phyloP scores from a whole-genome alignment of 257 asterid species.

The Ophiorrhiza pumila region DNA sequence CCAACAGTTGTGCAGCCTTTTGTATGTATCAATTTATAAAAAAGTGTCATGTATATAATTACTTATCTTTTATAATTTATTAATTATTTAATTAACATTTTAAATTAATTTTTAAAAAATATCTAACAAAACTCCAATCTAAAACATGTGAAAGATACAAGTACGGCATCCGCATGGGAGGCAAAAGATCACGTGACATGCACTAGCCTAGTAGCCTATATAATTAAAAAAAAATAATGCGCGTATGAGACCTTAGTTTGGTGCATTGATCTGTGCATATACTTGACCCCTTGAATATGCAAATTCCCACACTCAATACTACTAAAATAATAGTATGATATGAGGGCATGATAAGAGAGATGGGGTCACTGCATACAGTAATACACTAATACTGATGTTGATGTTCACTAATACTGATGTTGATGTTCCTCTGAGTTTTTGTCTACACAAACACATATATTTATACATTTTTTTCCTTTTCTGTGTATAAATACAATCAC shows the following conservation, averaged over 20 bases:
- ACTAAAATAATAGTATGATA: constrained; percentile 15
- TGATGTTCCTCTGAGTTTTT: constrained; percentile 26
- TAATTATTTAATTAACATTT: too few species aligned
- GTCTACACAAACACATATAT: too few species aligned
- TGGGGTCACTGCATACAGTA: constrained; percentile 21
- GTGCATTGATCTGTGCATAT: constrained; percentile 2
- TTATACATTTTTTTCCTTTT: neutral
- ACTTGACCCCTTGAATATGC: neutral
- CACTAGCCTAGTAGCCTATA: neutral
- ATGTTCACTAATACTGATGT: constrained; percentile 17
- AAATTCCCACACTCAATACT: neutral
- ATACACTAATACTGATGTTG: neutral
- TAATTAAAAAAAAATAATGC: neutral
- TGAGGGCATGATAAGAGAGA: constrained; percentile 7
- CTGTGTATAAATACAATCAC: too few species aligned
- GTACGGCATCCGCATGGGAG: too few species aligned
- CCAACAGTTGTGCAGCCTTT: too few species aligned
- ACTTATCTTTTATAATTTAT: too few species aligned
- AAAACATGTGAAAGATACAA: too few species aligned
- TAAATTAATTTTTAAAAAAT: too few species aligned
- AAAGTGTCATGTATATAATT: too few species aligned
- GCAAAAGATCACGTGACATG: constrained; percentile 5
- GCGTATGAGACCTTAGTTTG: neutral
- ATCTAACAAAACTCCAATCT: too few species aligned
- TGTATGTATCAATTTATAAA: too few species aligned